A percentile compares a stretch with the other conserved stretches of the same genome.
Evolutionary conservation across 202 grass and related monocot species (phyloP).

Genomic region (Saccharum hybrid): DNA sequence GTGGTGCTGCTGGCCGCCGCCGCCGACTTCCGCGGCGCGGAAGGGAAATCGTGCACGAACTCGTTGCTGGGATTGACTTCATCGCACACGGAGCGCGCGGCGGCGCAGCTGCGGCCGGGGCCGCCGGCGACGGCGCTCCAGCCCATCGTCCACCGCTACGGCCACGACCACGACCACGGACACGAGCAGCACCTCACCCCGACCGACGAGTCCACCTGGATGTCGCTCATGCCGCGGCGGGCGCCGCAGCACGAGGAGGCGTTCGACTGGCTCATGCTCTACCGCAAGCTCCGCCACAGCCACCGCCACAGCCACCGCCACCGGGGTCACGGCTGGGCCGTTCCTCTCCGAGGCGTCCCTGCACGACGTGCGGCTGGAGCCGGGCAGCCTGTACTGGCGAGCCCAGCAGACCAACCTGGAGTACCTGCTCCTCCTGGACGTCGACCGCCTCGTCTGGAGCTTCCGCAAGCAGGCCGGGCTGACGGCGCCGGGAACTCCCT

Average conservation of each 20-base stretch:
- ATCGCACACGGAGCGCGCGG: conserved; percentile 72
- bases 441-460: conserved; percentile 71
- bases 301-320: not conserved
- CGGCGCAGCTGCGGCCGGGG: too few species aligned
- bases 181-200: conserved; percentile 61
- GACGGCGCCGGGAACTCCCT: conserved; percentile 51
- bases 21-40: not conserved
- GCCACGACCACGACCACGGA: not conserved
- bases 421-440: conserved; percentile 80
- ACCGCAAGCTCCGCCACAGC: conserved; percentile 52
- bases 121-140: too few species aligned
- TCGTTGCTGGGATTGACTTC: conserved; percentile 47
- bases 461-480: conserved; percentile 70
- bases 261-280: conserved; percentile 83
- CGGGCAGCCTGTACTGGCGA: conserved; percentile 57
- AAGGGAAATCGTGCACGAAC: conserved; percentile 67
- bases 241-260: conserved; percentile 49
- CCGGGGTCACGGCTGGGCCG: conserved; percentile 4
- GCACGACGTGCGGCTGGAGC: conserved; percentile 68
- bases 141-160: not conserved
- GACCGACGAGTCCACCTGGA: conserved; percentile 77
- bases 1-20: conserved; percentile 7
- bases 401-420: conserved; percentile 88
- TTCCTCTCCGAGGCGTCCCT: conserved; percentile 73
- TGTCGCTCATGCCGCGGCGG: conserved; percentile 58